Evolutionary conservation across 257 asterid species (phyloP), one percentile per base, ranked within the genome.

Genomic region (Oldenlandia corymbosa): DNA sequence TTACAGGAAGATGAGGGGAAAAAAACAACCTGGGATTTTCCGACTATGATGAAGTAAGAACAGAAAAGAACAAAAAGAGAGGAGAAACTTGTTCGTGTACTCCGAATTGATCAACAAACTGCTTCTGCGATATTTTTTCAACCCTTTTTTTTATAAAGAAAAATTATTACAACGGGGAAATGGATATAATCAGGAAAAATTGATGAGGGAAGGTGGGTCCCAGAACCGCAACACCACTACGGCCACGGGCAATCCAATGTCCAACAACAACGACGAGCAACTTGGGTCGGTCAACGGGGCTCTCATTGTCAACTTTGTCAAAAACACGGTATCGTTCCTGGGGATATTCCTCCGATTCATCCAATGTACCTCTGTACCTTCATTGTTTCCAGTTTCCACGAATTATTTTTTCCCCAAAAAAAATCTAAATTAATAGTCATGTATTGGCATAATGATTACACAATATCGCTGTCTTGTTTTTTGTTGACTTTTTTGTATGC

Each of bases 291-390:
- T 68, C 72, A 68, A 68, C 53, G 60, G n/a, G n/a, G 54, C 41
- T 58, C 10, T 39, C 41, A 17, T 46, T 17, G 60, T 67, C 58
- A 21, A 45, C 72, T 36, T 21, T 60, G 54, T 9, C n/a, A 42
- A 45, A 17, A 36, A 4, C 10, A 10, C 11, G 11, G 11, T 5
- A 45, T 0, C 2, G 9, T 2, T 45, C 50, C 45, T 6, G 24
- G 26, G 73, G 68, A 69, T 69, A 69, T 69, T 69, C 73, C 46
- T 2, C 3, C 14, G 49, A 21, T 4, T n/a, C 26, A 27, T 34
- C 34, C 36, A 52, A 52, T 49, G 10, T 49, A 10, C 7, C 0
- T 1, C 20, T 4, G 50, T 45, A 45, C 13, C 51, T 5, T 16
- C 23, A n/a, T n/a, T n/a, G n/a, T n/a, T n/a, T n/a, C n/a, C n/a